phyloP scores from a whole-genome alignment of 345 rosid species.

The Linum tenue region DNA sequence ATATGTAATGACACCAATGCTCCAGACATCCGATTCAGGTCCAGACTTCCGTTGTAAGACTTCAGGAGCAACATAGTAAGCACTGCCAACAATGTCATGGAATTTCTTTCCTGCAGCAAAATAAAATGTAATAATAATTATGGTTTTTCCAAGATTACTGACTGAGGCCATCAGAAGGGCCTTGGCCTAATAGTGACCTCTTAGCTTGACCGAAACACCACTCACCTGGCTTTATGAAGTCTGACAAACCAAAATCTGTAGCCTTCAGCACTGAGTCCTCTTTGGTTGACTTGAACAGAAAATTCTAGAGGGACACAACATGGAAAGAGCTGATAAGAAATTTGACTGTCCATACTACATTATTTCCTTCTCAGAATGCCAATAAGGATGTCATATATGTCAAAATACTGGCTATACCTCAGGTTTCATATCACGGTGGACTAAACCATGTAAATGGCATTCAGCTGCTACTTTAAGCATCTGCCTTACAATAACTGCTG shows the following conservation, averaged over 20 bases:
- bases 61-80: slow-evolving; percentile 98
- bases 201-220: slow-evolving; percentile 8
- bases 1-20: slow-evolving; percentile 94
- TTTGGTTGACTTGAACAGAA: slow-evolving; percentile 76
- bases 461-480: slow-evolving; percentile 95
- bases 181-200: background rate
- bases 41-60: slow-evolving; percentile 91
- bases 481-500: slow-evolving; percentile 81
- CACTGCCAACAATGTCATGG: slow-evolving; percentile 88
- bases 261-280: slow-evolving; percentile 79
- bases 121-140: slow-evolving; percentile 4
- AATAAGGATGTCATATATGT: background rate
- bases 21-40: slow-evolving; percentile 99
- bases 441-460: slow-evolving; percentile 87
- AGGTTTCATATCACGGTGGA: slow-evolving; percentile 97
- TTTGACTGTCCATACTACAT: background rate
- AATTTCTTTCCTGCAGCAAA: slow-evolving; percentile 65
- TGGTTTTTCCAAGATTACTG: background rate
- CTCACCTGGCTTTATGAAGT: slow-evolving; percentile 86
- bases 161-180: background rate
- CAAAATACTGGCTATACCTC: slow-evolving; percentile 45
- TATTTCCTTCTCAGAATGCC: background rate
- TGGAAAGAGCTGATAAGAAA: slow-evolving; percentile 7
- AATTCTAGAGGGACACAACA: slow-evolving; percentile 46
- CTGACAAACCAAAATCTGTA: slow-evolving; percentile 97